These are phyloP conservation scores for Hortiboletus flavorubellus DNA, from an alignment of 768 basidiomycete genomes.

Conservation along the genomic window DNA sequence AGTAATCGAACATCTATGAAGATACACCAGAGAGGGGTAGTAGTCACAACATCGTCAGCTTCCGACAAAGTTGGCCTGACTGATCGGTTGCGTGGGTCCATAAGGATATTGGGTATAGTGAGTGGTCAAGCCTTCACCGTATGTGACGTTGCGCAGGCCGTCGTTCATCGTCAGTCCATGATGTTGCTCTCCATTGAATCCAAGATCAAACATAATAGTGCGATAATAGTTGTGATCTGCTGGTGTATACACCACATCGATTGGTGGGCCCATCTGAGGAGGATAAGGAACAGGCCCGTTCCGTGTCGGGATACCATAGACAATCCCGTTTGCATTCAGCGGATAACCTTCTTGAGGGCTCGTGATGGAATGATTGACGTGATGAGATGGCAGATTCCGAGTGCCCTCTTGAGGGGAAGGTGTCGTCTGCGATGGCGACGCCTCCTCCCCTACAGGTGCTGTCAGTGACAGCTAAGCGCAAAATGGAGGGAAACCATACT, in stretches of 20 bases:
- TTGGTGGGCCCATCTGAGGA: constrained; percentile 34
- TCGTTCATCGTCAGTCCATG: constrained; percentile 21
- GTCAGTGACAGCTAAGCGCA: constrained; percentile 8
- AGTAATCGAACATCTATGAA: constrained; percentile 5
- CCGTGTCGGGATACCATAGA: constrained; percentile 15
- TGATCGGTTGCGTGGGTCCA: constrained; percentile 22
- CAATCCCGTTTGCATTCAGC: constrained; percentile 6
- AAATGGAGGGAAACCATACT: constrained; percentile 33
- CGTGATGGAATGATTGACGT: constrained; percentile 15
- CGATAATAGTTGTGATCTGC: constrained; percentile 71
- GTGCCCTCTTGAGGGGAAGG: constrained; percentile 21
- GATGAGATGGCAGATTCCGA: constrained; percentile 10
- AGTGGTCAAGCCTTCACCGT: constrained; percentile 35
- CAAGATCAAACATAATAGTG: constrained; percentile 72
- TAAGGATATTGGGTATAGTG: constrained; percentile 35
- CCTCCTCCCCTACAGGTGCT: constrained; percentile 17
- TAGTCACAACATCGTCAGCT: constrained; percentile 5
- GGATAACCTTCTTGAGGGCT: constrained; percentile 21
- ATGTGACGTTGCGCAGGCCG: constrained; percentile 22
- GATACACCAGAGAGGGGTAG: background rate
- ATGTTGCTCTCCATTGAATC: constrained; percentile 49
- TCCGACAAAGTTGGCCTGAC: constrained; percentile 24
- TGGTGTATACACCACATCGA: constrained; percentile 28
- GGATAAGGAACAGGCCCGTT: constrained; percentile 16
- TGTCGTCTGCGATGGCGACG: constrained; percentile 21